phyloP scores from a whole-genome alignment of 1,139 yeast genomes.

The Scheffersomyces cryptocercus region DNA sequence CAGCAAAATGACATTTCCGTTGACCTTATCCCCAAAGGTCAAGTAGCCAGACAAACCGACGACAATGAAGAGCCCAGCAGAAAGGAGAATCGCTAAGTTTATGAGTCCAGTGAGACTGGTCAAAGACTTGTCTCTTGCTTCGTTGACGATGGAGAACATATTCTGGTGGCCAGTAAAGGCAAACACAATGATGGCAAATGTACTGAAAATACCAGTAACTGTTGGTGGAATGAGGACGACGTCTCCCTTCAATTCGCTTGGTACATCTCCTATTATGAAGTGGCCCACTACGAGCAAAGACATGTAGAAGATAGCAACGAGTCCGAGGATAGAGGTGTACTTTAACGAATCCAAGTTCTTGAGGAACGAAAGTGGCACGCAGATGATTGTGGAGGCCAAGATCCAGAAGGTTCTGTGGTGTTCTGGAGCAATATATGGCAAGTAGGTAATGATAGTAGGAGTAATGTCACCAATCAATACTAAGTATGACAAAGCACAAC shows the following conservation, averaged over 20 bases:
- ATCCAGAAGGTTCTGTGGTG: slow-evolving; percentile 40
- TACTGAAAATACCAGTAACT: slow-evolving; percentile 63
- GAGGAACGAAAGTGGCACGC: slow-evolving; percentile 45
- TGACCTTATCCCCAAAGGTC: slow-evolving; percentile 45
- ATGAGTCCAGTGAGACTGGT: slow-evolving; percentile 54
- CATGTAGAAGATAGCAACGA: slow-evolving; percentile 43
- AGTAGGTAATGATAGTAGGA: slow-evolving; percentile 36
- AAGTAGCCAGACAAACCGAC: slow-evolving; percentile 48
- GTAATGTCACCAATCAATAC: slow-evolving; percentile 49
- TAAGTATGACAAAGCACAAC: slow-evolving; percentile 47
- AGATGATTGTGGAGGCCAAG: slow-evolving; percentile 30
- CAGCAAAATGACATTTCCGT: slow-evolving; percentile 79
- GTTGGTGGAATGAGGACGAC: slow-evolving; percentile 60
- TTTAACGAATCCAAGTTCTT: slow-evolving; percentile 47
- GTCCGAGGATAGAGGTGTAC: slow-evolving; percentile 44
- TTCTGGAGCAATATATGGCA: slow-evolving; percentile 18
- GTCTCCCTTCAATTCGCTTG: slow-evolving; percentile 51
- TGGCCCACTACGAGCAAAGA: slow-evolving; percentile 38
- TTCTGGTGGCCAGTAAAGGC: slow-evolving; percentile 54
- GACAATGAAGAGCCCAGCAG: slow-evolving; percentile 34
- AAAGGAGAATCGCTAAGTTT: slow-evolving; percentile 47
- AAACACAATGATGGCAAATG: slow-evolving; percentile 49
- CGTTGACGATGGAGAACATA: slow-evolving; percentile 51
- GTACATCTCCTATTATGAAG: slow-evolving; percentile 42
- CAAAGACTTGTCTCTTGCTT: slow-evolving; percentile 56